Conservation (phyloP, 1,139 yeast genomes). For the Suhomyces bolitotheri region DNA sequence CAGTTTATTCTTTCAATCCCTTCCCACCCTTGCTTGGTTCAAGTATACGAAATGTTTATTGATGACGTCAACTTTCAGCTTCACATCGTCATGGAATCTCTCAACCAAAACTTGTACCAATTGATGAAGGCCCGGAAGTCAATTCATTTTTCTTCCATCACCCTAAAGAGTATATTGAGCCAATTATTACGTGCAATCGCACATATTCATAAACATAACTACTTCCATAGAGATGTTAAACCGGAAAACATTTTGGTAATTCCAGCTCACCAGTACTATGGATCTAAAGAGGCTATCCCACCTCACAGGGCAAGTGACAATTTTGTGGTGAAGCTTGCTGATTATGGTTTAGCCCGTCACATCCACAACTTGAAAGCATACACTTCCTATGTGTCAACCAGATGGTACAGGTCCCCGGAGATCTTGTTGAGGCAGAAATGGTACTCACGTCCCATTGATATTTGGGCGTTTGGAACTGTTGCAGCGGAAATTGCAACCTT, state of each 20-base stretch:
- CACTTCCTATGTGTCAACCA: constrained; percentile 84
- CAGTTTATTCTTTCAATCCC: constrained; percentile 69
- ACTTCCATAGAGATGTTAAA: constrained; percentile 85
- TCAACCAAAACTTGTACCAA: constrained; percentile 80
- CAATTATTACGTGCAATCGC: constrained; percentile 75
- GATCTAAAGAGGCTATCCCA: constrained; percentile 43
- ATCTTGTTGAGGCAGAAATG: constrained; percentile 65
- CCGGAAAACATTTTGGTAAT: constrained; percentile 75
- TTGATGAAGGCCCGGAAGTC: constrained; percentile 60
- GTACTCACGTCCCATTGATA: constrained; percentile 79
- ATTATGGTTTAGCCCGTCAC: constrained; percentile 85
- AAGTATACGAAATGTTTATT: constrained; percentile 74
- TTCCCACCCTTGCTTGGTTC: constrained; percentile 70
- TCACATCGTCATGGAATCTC: constrained; percentile 85
- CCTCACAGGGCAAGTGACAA: constrained; percentile 41
- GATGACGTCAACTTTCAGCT: constrained; percentile 59
- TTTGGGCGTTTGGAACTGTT: constrained; percentile 93
- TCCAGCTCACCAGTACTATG: constrained; percentile 55
- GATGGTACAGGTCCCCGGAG: constrained; percentile 98
- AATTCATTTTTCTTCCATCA: constrained; percentile 53
- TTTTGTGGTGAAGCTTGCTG: constrained; percentile 79
- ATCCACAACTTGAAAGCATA: constrained; percentile 54
- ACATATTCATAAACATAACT: constrained; percentile 76
- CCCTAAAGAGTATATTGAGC: constrained; percentile 62
- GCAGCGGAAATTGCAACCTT: constrained; percentile 79